Percentiles rank a stretch among this genome's conserved stretches.
These are phyloP conservation scores for Xanthoconium purpureum DNA, from an alignment of 768 basidiomycete genomes.

Conservation along the genomic window DNA sequence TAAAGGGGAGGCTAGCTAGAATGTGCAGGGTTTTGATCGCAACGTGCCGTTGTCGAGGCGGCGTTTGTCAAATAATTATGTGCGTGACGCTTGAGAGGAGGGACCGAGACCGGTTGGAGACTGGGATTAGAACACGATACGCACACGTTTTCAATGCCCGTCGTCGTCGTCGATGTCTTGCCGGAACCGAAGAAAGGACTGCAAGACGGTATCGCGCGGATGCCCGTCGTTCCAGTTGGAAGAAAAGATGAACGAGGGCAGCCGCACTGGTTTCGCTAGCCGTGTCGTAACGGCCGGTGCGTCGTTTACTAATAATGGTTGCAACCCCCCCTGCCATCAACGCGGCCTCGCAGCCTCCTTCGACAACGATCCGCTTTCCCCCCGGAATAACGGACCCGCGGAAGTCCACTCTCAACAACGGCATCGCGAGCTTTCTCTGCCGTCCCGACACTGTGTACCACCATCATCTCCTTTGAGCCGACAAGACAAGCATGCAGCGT, in stretches of 20 bases:
- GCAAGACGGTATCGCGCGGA: slow-evolving; percentile 6
- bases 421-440: neutral
- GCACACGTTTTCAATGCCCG: slow-evolving; percentile 18
- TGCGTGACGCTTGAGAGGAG: slow-evolving; percentile 16
- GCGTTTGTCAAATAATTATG: slow-evolving; percentile 46
- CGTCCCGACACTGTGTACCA: neutral
- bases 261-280: slow-evolving; percentile 33
- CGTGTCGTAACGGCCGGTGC: slow-evolving; percentile 31
- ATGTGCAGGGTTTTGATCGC: slow-evolving; percentile 66
- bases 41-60: slow-evolving; percentile 69
- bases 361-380: slow-evolving; percentile 6
- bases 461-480: neutral
- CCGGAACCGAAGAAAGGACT: slow-evolving; percentile 9
- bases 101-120: slow-evolving; percentile 15
- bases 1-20: slow-evolving; percentile 52
- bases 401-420: neutral
- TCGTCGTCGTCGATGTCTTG: slow-evolving; percentile 6
- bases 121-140: slow-evolving; percentile 21
- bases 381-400: no score
- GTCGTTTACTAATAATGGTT: slow-evolving; percentile 27
- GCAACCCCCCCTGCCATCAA: slow-evolving; percentile 20
- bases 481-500: slow-evolving; percentile 1
- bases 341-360: slow-evolving; percentile 8
- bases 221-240: slow-evolving; percentile 20
- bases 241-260: slow-evolving; percentile 14